Percentiles rank a stretch among this genome's conserved stretches.
Conservation (phyloP, 495 filamentous ascomycete species). For the Penicillium canariense region DNA sequence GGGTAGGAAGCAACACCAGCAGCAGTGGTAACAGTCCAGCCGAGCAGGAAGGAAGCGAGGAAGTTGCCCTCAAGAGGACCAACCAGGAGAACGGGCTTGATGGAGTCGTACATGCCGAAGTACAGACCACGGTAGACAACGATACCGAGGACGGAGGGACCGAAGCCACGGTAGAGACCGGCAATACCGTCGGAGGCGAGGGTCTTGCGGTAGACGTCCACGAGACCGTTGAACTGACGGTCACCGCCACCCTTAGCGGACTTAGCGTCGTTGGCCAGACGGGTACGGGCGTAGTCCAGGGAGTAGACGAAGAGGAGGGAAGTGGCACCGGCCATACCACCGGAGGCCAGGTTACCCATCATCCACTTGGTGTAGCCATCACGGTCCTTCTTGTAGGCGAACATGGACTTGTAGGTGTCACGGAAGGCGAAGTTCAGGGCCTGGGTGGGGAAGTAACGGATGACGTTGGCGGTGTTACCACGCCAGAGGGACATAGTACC, state of each 20-base stretch:
- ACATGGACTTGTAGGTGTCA: slow-evolving; percentile 99
- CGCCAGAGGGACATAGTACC: slow-evolving; percentile 85
- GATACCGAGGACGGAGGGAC: slow-evolving; percentile 97
- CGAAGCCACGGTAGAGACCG: slow-evolving; percentile 99
- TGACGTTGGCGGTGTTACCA: slow-evolving; percentile 99
- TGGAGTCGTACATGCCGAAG: slow-evolving; percentile 99
- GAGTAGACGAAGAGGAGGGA: slow-evolving; percentile 99
- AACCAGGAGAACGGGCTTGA: slow-evolving; percentile 96
- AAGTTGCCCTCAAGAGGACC: slow-evolving; percentile 95
- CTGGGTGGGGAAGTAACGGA: slow-evolving; percentile 99
- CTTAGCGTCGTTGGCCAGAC: slow-evolving; percentile 99
- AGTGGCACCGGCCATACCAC: slow-evolving; percentile 99
- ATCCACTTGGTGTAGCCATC: slow-evolving; percentile 99
- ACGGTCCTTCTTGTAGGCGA: slow-evolving; percentile 99
- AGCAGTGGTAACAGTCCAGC: slow-evolving; percentile 99
- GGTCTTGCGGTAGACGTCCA: slow-evolving; percentile 99
- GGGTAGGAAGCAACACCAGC: slow-evolving; percentile 99
- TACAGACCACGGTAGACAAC: slow-evolving; percentile 99
- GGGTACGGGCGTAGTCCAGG: slow-evolving; percentile 99
- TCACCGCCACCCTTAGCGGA: slow-evolving; percentile 91
- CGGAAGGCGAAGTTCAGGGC: slow-evolving; percentile 99
- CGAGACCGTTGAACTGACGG: slow-evolving; percentile 98
- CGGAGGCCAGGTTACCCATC: slow-evolving; percentile 98
- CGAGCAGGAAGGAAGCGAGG: slow-evolving; percentile 96
- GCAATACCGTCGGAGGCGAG: slow-evolving; percentile 95